Evolutionary conservation across 805 yeast genomes (phyloP), one percentile per base, ranked within the genome.

Genomic region (Pichia thaimueangensis): DNA sequence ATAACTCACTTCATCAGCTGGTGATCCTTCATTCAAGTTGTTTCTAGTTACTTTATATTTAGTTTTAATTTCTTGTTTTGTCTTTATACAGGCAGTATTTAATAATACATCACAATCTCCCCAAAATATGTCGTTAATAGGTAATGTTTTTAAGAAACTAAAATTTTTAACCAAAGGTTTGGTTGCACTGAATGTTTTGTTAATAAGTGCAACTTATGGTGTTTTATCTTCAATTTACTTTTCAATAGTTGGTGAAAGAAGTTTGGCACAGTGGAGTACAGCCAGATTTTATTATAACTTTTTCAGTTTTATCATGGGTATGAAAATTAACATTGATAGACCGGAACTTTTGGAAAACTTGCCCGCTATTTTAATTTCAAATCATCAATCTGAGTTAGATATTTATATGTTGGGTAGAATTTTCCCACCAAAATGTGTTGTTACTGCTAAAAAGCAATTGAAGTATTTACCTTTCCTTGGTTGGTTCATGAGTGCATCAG

Each of bases 401-500:
- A 78, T 93, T 45, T 70, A 84, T 39, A 64, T 89, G 45, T 69
- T 93, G 50, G 97, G 96, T 22, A 77, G 75, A 51, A 63, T 86
- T 32, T 93, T 93, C 70, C 96, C 95, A 39, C 78, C 79, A 37
- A 86, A 86, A 39, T 87, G 89, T 68, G 80, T 89, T 7, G 96
- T 93, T 35, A 93, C 97, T 1, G 93, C 97, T 28, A 93, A 93
- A 64, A 80, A 78, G 60, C 82, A 86, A 5, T 72, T 93, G 55
- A 79, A 85, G 55, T 86, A 76, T 58, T 69, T 87, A 40, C 99
- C 99, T 15, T 74, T 93, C 54, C 70, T 93, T 53, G 99, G 99
- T 12, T 91, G 97, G 97, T 93, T 89, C 67, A 89, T 93, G 98
- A 57, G 78, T 21, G 73, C 87, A 20, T 79, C 93, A 48, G 96